Evolutionary conservation across 305 asterid species (phyloP).

Genomic region (Solanum hybrid): DNA sequence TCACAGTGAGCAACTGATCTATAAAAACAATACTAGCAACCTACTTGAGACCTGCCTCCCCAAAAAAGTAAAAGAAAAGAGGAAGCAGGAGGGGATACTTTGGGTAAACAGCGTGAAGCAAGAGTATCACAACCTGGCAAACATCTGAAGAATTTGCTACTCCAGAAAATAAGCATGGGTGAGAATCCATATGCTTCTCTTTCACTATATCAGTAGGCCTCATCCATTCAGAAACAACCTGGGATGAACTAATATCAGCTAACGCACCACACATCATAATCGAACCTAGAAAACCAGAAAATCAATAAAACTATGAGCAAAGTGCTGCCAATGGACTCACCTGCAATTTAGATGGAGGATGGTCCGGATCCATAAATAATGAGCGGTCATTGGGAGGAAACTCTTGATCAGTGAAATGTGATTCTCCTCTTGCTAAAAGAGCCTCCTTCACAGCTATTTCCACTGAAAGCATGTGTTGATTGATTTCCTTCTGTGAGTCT

Average conservation of each 20-base stretch:
- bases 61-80: background rate
- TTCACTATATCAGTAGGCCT: conserved; percentile 85
- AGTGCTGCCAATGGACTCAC: conserved; percentile 18
- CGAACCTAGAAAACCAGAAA: conserved; percentile 7
- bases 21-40: background rate
- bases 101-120: background rate
- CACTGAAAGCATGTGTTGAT: conserved; percentile 90
- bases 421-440: conserved; percentile 87
- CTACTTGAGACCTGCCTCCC: background rate
- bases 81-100: background rate
- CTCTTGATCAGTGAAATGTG: conserved; percentile 92
- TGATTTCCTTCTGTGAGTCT: conserved; percentile 90
- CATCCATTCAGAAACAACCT: conserved; percentile 96
- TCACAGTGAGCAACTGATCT: background rate
- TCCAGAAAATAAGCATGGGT: conserved; percentile 84
- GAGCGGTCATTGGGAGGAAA: conserved; percentile 94
- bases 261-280: background rate
- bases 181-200: conserved; percentile 61
- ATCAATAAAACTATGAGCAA: background rate
- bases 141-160: conserved; percentile 96
- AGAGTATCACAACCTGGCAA: conserved; percentile 68
- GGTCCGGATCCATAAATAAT: conserved; percentile 75
- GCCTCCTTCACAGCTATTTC: conserved; percentile 98
- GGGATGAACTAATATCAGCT: conserved; percentile 1
- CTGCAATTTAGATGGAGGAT: conserved; percentile 85